Conservation (phyloP, 164 flowering plant genomes). For the Vitis labrusca region DNA sequence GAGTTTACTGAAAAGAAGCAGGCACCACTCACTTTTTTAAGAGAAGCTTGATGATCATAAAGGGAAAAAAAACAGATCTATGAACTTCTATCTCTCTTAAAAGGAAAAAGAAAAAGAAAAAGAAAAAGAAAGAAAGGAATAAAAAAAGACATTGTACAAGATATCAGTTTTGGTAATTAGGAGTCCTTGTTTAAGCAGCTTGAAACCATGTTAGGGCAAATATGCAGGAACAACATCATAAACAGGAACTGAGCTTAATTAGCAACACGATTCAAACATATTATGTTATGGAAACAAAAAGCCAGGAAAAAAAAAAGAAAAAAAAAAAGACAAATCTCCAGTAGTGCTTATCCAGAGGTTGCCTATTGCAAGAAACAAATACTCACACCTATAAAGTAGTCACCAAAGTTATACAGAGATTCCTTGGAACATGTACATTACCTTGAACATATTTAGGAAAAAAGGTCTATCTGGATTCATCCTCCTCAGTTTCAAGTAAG, state of each 20-base stretch:
- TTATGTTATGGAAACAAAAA: neutral
- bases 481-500: constrained; percentile 80
- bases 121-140: neutral
- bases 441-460: constrained; percentile 86
- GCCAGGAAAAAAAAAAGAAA: neutral
- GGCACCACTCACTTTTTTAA: no score
- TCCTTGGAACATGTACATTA: constrained; percentile 14
- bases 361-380: neutral
- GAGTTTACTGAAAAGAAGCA: neutral
- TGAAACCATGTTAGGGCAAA: no score
- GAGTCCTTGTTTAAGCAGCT: no score
- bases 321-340: neutral
- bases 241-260: no score
- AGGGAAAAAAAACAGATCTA: no score
- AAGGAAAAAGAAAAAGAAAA: constrained; percentile 1
- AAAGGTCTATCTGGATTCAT: constrained; percentile 74
- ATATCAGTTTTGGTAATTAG: no score
- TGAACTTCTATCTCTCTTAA: neutral
- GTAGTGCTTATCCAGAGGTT: no score
- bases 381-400: neutral
- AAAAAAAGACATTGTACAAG: no score
- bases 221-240: no score
- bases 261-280: neutral
- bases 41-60: no score
- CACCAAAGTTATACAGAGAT: neutral